Conservation (phyloP, 176 grass and related monocot genomes). For the Triticum turgidum region DNA sequence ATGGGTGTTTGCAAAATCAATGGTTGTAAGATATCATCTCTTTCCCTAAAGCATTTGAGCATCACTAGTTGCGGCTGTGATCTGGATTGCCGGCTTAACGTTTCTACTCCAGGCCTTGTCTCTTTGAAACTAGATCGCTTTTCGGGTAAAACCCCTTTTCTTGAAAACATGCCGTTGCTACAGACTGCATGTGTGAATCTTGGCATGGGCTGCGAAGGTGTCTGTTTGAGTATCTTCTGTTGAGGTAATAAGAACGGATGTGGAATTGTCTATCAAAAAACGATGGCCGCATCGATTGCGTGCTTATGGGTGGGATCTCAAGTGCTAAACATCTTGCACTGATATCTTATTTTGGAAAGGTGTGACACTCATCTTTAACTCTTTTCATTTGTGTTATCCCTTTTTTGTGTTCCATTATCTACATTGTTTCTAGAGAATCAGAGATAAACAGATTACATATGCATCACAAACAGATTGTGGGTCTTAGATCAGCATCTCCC, state of each 20-base stretch:
- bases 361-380: neutral
- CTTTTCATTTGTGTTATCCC: neutral
- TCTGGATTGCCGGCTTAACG: rapidly evolving
- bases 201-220: neutral
- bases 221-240: neutral
- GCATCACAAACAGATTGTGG: neutral
- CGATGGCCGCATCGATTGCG: neutral
- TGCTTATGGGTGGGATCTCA: slow-evolving; percentile 14
- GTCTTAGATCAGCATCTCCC: neutral
- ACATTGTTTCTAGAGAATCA: neutral
- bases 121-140: neutral
- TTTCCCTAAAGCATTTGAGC: neutral
- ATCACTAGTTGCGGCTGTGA: rapidly evolving
- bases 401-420: neutral
- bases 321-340: neutral
- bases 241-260: neutral
- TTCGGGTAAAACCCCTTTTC: neutral
- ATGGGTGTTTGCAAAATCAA: rapidly evolving
- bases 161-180: neutral
- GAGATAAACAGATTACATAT: neutral
- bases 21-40: neutral
- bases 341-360: neutral
- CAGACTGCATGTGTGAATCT: neutral
- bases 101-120: neutral
- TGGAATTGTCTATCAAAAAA: neutral